Percentiles rank a stretch among this genome's conserved stretches.
Evolutionary conservation across 2,329 filamentous ascomycete genomes (phyloP).

Genomic region (Hymenoscyphus scutula): DNA sequence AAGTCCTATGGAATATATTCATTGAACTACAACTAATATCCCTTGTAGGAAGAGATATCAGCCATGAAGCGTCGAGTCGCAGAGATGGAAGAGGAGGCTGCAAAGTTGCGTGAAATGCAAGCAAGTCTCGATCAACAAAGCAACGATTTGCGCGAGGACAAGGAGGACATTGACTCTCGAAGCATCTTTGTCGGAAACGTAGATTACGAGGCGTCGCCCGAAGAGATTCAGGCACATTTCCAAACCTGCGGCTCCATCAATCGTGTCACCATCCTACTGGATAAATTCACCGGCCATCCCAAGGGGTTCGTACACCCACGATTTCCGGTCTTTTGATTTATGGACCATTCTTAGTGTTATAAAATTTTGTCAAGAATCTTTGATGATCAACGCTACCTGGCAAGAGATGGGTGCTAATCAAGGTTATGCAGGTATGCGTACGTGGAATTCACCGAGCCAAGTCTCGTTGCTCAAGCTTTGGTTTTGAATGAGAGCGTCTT

Average conservation of each 20-base stretch:
- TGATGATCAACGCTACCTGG: constrained; percentile 50
- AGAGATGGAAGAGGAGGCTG: constrained; percentile 88
- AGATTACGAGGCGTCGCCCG: constrained; percentile 93
- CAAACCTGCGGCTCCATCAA: constrained; percentile 97
- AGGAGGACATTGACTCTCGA: constrained; percentile 90
- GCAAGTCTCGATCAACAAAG: constrained; percentile 80
- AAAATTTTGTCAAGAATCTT: constrained; percentile 26
- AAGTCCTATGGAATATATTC: background rate
- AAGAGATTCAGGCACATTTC: constrained; percentile 98
- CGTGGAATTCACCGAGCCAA: constrained; percentile 95
- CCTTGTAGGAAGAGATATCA: constrained; percentile 68
- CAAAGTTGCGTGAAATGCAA: constrained; percentile 85
- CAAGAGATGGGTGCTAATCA: constrained; percentile 52
- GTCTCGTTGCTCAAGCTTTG: constrained; percentile 85
- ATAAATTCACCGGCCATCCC: constrained; percentile 99
- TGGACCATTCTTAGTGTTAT: constrained; percentile 1
- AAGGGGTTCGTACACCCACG: constrained; percentile 72
- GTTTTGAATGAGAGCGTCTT: constrained; percentile 96
- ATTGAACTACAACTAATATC: background rate
- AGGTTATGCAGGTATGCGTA: constrained; percentile 78
- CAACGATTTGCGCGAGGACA: constrained; percentile 82
- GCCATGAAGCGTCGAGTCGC: constrained; percentile 85
- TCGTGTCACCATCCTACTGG: constrained; percentile 91
- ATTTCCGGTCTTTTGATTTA: constrained; percentile 24
- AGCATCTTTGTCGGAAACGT: constrained; percentile 99